phyloP scores from a whole-genome alignment of 345 rosid species.

The Aquilaria malaccensis region DNA sequence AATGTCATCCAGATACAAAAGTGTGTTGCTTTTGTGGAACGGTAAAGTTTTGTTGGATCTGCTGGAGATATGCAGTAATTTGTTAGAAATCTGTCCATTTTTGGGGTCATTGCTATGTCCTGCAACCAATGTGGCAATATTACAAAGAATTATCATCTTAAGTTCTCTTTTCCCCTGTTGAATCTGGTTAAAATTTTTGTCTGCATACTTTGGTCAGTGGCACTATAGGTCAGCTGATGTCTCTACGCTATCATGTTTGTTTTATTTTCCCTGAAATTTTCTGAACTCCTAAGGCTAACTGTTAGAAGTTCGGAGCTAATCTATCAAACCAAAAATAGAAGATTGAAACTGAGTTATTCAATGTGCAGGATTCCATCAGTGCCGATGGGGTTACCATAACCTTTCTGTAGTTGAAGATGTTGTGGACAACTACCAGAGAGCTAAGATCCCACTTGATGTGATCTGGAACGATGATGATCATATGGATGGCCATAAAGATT shows the following conservation, averaged over 20 bases:
- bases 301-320: neutral
- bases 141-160: too few relatives aligned
- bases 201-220: too few relatives aligned
- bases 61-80: too few relatives aligned
- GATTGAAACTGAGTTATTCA: neutral
- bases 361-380: constrained; percentile 85
- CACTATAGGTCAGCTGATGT: constrained; percentile 7
- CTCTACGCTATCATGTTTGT: constrained; percentile 61
- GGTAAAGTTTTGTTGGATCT: too few relatives aligned
- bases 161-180: too few relatives aligned
- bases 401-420: constrained; percentile 93
- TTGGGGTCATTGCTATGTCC: too few relatives aligned
- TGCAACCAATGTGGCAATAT: too few relatives aligned
- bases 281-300: neutral
- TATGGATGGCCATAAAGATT: constrained; percentile 94
- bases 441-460: constrained; percentile 87
- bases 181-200: too few relatives aligned
- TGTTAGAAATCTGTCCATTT: too few relatives aligned
- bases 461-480: constrained; percentile 98
- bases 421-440: constrained; percentile 73
- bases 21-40: too few relatives aligned
- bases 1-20: too few relatives aligned
- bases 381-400: constrained; percentile 98
- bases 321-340: neutral
- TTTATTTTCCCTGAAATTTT: constrained; percentile 53